A percentile compares a stretch with the other conserved stretches of the same genome.
phyloP scores from a whole-genome alignment of 306 rosid species.

The Hippophae rhamnoides region DNA sequence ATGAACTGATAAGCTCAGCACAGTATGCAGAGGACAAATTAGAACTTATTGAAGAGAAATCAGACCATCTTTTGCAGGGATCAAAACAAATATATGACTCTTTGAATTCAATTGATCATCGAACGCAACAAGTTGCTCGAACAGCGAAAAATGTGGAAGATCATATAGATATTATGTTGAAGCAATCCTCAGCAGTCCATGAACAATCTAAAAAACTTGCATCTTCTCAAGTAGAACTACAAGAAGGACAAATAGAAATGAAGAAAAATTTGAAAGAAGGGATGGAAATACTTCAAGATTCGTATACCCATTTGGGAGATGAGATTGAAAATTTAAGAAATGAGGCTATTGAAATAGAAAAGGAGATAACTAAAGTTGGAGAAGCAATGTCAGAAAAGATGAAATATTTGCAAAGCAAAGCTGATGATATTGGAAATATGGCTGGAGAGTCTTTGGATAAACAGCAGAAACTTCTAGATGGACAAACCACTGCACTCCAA shows the following conservation, averaged over 20 bases:
- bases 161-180: constrained; percentile 38
- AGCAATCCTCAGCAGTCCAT: constrained; percentile 43
- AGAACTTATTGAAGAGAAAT: constrained; percentile 43
- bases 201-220: constrained; percentile 55
- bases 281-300: constrained; percentile 45
- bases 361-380: constrained; percentile 55
- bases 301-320: constrained; percentile 40
- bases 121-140: constrained; percentile 38
- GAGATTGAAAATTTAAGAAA: constrained; percentile 48
- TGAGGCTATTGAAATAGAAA: constrained; percentile 51
- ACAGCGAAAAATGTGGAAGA: constrained; percentile 39
- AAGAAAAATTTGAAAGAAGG: constrained; percentile 47
- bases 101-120: constrained; percentile 35
- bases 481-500: constrained; percentile 59
- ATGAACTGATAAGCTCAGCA: constrained; percentile 57
- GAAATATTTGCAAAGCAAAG: constrained; percentile 48
- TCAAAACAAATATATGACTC: constrained; percentile 39
- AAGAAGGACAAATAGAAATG: constrained; percentile 58
- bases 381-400: constrained; percentile 47
- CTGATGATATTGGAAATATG: constrained; percentile 62
- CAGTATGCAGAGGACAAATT: constrained; percentile 56
- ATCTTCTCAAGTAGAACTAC: constrained; percentile 42
- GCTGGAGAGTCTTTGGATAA: constrained; percentile 66
- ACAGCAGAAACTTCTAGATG: constrained; percentile 61
- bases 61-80: constrained; percentile 37